Conservation (phyloP, 805 yeast genomes). For the Tetrapisispora taiwanensis region DNA sequence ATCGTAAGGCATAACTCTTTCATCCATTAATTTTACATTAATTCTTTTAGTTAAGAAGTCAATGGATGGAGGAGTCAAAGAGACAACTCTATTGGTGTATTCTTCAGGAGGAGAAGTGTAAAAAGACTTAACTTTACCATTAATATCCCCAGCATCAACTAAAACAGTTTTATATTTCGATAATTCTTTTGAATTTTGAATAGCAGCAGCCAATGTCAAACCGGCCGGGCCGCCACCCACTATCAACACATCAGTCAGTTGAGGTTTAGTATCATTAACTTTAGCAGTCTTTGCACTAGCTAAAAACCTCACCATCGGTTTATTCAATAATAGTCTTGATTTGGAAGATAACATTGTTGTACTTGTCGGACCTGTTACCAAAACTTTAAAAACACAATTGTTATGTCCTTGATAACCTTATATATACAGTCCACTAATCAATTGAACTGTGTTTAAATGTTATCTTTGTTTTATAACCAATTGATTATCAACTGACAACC, state of each 20-base stretch:
- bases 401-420: too few relatives aligned
- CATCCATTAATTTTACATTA: conserved; percentile 62
- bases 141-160: conserved; percentile 62
- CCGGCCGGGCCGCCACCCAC: conserved; percentile 99
- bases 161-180: conserved; percentile 50
- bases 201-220: conserved; percentile 69
- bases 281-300: conserved; percentile 7
- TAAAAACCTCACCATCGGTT: conserved; percentile 6
- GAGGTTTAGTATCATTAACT: conserved; percentile 8
- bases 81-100: conserved; percentile 72
- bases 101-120: conserved; percentile 31
- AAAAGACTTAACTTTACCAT: conserved; percentile 36
- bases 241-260: conserved; percentile 59
- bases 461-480: too few relatives aligned
- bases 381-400: too few relatives aligned
- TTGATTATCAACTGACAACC: too few relatives aligned
- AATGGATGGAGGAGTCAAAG: conserved; percentile 75
- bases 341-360: not conserved
- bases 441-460: too few relatives aligned
- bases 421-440: too few relatives aligned
- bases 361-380: too few relatives aligned
- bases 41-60: conserved; percentile 59
- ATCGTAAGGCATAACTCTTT: conserved; percentile 72
- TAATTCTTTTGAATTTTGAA: conserved; percentile 58
- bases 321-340: not conserved